These are phyloP conservation scores for Fusarium denticulatum DNA, from an alignment of 2,329 filamentous ascomycete species.

Conservation along the genomic window DNA sequence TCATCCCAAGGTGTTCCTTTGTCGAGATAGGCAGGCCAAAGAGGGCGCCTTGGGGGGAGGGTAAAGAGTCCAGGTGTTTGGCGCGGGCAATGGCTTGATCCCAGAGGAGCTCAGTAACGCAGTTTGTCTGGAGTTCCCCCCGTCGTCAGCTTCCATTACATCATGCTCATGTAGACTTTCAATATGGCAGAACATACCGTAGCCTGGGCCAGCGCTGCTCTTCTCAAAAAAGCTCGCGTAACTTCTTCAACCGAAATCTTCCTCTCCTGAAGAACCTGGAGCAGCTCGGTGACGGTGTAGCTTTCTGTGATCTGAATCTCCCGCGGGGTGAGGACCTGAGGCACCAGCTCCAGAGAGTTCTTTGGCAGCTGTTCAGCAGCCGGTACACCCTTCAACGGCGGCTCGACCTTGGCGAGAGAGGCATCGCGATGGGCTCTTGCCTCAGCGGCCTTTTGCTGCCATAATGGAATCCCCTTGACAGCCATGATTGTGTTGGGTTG, in stretches of 20 bases:
- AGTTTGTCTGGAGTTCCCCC: constrained; percentile 42
- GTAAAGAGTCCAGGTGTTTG: constrained; percentile 46
- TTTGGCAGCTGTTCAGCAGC: constrained; percentile 23
- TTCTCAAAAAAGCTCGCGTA: constrained; percentile 39
- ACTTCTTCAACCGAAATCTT: constrained; percentile 42
- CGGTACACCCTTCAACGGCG: constrained; percentile 39
- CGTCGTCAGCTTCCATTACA: background rate
- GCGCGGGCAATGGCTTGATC: constrained; percentile 48
- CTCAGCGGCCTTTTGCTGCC: background rate
- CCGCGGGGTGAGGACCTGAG: constrained; percentile 35
- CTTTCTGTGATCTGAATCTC: constrained; percentile 44
- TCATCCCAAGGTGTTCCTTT: constrained; percentile 50
- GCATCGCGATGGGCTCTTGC: constrained; percentile 28
- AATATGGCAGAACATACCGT: constrained; percentile 28
- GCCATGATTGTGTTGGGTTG: background rate
- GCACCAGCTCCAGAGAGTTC: constrained; percentile 37
- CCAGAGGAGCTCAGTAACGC: constrained; percentile 48
- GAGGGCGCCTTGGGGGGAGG: constrained; percentile 46
- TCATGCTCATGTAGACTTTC: background rate
- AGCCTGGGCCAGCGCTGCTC: constrained; percentile 41
- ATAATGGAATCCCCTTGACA: background rate
- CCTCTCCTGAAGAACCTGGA: constrained; percentile 25
- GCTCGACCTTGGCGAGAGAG: constrained; percentile 41
- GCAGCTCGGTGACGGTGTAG: constrained; percentile 37
- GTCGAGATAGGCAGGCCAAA: constrained; percentile 50